Conservation (phyloP, 495 filamentous ascomycete genomes). For the Penicillium turbatum region DNA sequence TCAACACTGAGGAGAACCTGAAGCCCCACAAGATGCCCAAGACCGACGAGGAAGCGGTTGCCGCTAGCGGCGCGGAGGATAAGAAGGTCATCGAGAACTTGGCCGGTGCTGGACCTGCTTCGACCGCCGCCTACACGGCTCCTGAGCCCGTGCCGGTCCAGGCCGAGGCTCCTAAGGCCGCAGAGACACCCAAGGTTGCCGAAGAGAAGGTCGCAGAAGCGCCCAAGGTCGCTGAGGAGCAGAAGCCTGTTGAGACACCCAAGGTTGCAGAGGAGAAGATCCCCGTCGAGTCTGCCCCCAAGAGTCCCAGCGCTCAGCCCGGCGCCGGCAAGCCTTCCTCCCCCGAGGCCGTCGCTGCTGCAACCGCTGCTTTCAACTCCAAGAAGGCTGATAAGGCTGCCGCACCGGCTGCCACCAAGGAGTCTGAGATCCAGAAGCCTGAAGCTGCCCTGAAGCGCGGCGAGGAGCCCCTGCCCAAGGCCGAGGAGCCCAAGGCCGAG, state of each 20-base stretch:
- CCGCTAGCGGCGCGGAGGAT: slow-evolving; percentile 13
- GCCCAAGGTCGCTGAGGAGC: slow-evolving; percentile 26
- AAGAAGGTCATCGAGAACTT: slow-evolving; percentile 16
- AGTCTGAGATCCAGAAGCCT: slow-evolving; percentile 24
- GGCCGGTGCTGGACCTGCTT: slow-evolving; percentile 24
- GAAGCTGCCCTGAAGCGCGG: slow-evolving; percentile 24
- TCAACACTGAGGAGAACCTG: slow-evolving; percentile 23
- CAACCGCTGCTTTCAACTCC: slow-evolving; percentile 23
- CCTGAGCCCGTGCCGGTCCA: slow-evolving; percentile 19
- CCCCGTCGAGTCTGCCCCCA: not conserved
- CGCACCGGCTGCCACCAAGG: slow-evolving; percentile 11
- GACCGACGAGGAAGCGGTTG: slow-evolving; percentile 26
- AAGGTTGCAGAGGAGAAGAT: slow-evolving; percentile 79
- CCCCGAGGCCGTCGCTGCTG: slow-evolving; percentile 24
- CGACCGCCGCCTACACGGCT: slow-evolving; percentile 21
- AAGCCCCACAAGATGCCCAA: slow-evolving; percentile 31
- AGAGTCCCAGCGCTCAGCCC: slow-evolving; percentile 5
- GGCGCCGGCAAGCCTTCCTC: slow-evolving; percentile 6
- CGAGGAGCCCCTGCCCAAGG: slow-evolving; percentile 16
- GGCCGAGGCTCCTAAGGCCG: slow-evolving; percentile 12
- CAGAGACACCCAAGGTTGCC: slow-evolving; percentile 62
- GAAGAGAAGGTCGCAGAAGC: slow-evolving; percentile 54
- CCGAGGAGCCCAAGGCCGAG: slow-evolving; percentile 19
- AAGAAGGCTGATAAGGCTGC: slow-evolving; percentile 22
- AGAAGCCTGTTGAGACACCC: slow-evolving; percentile 68